Evolutionary conservation across 345 rosid species (phyloP), one percentile per base, ranked within the genome.

Genomic region (Salix exigua): DNA sequence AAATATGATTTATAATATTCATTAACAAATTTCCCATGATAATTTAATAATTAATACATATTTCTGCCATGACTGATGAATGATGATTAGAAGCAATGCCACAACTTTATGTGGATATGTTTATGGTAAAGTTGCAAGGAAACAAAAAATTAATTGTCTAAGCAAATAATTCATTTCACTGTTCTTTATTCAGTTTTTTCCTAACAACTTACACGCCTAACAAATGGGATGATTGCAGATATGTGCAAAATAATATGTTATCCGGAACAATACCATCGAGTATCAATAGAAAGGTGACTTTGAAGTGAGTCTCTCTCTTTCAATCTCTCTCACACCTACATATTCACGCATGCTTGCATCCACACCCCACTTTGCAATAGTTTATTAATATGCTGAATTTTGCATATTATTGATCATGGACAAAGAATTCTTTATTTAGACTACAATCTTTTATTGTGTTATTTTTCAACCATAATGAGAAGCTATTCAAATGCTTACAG

Each of bases 191-290:
- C 51, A 9, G 30, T 6, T 75, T 18, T 42, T 65, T 60, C 62
- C 70, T 68, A 37, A 23, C 16, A 25, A 31, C 28, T 23, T 76
- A 58, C 63, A 18, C 75, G 70, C 80, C 74, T 72, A 77, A 78
- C 64, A 68, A 71, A 21, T 78, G 70, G 83, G 72, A 63, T 71
- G 77, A 23, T 81, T 84, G 86, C 89, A 96, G 99, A 88, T 86
- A 91, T 48, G 82, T 96, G 85, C 98, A 96, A 80, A 92, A 92
- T 74, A 96, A 96, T 80, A 74, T 78, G 89, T 80, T 96, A 78
- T 82, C 97, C 1, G 99, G 98, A 80, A 88, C 60, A 19, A 84
- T 94, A 75, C 99, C 99, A 48, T 86, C 94, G 2, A 82, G 87
- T 73, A 83, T 82, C 68, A 75, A 75, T 69, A 87, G 87, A 79